Evolutionary conservation across 345 rosid genomes (phyloP).

Genomic region (Hibiscus mutabilis): DNA sequence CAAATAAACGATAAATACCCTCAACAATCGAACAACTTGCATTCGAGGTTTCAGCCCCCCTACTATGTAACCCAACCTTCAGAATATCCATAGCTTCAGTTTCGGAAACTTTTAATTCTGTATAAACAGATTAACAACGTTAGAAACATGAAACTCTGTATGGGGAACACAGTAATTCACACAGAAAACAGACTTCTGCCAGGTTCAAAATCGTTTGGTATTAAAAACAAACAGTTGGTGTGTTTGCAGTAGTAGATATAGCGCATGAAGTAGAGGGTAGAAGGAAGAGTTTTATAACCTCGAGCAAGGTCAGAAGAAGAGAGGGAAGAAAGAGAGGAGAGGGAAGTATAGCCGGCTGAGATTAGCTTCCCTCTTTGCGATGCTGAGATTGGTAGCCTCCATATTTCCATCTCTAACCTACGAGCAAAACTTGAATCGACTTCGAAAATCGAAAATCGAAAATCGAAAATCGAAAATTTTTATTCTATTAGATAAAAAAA

Average conservation of each 20-base stretch:
- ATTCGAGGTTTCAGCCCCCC: constrained; percentile 11
- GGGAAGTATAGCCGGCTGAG: constrained; percentile 55
- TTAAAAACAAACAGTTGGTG: constrained; percentile 24
- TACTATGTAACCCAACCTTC: constrained; percentile 30
- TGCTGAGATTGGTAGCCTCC: constrained; percentile 2
- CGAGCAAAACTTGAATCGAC: no score
- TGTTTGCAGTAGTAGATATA: background rate
- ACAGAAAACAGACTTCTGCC: background rate
- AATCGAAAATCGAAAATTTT: no score
- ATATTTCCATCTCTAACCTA: constrained; percentile 41
- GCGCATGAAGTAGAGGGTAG: background rate
- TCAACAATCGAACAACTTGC: constrained; percentile 32
- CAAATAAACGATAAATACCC: constrained; percentile 28
- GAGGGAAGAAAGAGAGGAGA: constrained; percentile 5
- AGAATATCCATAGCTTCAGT: constrained; percentile 55
- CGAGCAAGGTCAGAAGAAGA: constrained; percentile 53
- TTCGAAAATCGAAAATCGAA: no score
- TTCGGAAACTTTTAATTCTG: constrained; percentile 51
- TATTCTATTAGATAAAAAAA: no score
- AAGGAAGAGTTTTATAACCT: constrained; percentile 23
- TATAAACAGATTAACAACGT: background rate
- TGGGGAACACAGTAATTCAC: background rate
- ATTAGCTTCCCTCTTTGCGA: constrained; percentile 63
- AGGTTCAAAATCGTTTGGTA: constrained; percentile 8
- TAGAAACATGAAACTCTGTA: background rate